Conservation (phyloP, 805 yeast genomes). For the Wickerhamomyces sydowiorum region DNA sequence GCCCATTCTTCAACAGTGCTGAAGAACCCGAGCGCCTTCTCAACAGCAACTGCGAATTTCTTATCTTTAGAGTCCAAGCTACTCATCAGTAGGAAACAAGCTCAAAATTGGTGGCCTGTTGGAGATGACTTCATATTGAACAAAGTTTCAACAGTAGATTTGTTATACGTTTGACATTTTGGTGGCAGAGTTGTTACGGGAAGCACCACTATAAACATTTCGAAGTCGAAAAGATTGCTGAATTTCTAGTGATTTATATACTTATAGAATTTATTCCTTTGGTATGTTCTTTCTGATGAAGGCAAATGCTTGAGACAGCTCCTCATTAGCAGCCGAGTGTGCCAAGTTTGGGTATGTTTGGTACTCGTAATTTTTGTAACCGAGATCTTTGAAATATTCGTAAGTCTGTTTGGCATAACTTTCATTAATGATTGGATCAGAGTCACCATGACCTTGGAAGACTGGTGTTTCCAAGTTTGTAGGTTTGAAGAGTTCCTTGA, state of each 20-base stretch:
- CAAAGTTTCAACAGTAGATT: neutral
- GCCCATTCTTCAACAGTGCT: conserved; percentile 96
- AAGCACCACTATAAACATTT: too few species aligned
- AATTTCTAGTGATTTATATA: too few species aligned
- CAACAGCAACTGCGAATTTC: conserved; percentile 61
- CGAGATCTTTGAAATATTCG: conserved; percentile 43
- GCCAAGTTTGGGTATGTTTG: conserved; percentile 55
- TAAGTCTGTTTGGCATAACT: conserved; percentile 33
- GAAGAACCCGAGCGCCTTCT: conserved; percentile 66
- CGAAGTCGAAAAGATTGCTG: too few species aligned
- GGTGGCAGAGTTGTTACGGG: too few species aligned
- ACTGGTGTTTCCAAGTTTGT: conserved; percentile 63
- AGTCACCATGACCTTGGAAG: conserved; percentile 84
- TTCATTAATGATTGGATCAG: conserved; percentile 57
- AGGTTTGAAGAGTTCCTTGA: conserved; percentile 21
- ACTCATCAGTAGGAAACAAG: neutral
- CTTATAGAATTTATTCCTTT: conserved; percentile 1
- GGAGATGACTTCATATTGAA: neutral
- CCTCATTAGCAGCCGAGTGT: conserved; percentile 66
- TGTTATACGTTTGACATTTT: neutral
- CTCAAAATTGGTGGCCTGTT: neutral
- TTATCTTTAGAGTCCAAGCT: conserved; percentile 55
- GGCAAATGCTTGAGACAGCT: conserved; percentile 46
- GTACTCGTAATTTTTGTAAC: conserved; percentile 41
- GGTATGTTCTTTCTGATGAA: conserved; percentile 34